phyloP scores from a whole-genome alignment of 176 grass and related monocot species.

The Phragmites australis region DNA sequence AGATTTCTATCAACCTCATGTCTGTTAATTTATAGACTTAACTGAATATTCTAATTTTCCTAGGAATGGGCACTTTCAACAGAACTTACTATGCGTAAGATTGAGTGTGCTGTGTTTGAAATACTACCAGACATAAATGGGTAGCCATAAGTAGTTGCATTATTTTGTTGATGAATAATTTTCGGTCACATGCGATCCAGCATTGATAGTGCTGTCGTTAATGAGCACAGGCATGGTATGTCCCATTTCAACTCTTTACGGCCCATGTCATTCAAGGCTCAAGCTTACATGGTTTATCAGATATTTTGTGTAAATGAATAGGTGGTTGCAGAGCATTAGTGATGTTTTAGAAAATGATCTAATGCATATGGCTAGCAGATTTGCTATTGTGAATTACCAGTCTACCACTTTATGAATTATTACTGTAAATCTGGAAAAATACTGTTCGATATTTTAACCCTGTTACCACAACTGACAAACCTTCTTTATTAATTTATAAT shows the following conservation, averaged over 20 bases:
- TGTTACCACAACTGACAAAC: background rate
- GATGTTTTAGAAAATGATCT: background rate
- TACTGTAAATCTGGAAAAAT: background rate
- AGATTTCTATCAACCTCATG: background rate
- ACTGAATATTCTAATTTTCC: slow-evolving; percentile 3
- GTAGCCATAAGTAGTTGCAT: background rate
- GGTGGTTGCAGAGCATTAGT: background rate
- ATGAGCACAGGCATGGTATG: slow-evolving; percentile 25
- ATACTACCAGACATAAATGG: slow-evolving; percentile 18
- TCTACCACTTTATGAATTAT: background rate
- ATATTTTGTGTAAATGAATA: background rate
- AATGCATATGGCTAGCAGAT: slow-evolving; percentile 12
- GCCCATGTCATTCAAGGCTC: background rate
- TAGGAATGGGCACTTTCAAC: slow-evolving; percentile 3
- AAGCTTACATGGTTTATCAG: slow-evolving; percentile 1
- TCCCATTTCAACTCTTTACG: slow-evolving; percentile 26
- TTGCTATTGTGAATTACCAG: background rate
- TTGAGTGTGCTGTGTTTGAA: background rate
- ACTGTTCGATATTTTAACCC: background rate
- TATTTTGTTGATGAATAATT: slow-evolving; percentile 7
- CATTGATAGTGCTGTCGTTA: background rate
- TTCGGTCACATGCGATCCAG: background rate
- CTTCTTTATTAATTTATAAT: slow-evolving; percentile 9
- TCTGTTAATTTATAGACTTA: background rate
- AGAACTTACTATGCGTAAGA: slow-evolving; percentile 15